Evolutionary conservation across 345 rosid species (phyloP).

Genomic region (Acer negundo): DNA sequence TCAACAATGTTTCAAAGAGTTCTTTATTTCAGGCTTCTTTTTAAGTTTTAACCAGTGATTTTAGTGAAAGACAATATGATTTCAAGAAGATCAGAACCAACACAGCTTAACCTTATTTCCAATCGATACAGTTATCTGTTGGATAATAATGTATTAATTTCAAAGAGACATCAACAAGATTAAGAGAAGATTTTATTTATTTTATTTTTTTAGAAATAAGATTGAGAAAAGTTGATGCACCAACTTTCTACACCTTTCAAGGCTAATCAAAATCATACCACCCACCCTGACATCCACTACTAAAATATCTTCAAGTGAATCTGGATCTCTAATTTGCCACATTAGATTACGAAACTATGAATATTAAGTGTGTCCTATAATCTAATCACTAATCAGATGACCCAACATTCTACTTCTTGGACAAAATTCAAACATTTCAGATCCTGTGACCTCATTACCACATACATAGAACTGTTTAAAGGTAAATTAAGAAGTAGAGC

Average conservation of each 20-base stretch:
- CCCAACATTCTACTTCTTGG: background rate
- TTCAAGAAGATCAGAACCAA: background rate
- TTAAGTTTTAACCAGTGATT: background rate
- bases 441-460: background rate
- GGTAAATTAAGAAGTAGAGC: constrained; percentile 17
- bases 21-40: background rate
- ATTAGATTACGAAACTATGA: constrained; percentile 2
- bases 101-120: background rate
- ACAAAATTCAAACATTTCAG: background rate
- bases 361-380: background rate
- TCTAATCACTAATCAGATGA: background rate
- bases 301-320: background rate
- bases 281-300: background rate
- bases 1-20: background rate
- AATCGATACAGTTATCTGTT: background rate
- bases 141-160: background rate
- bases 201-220: background rate
- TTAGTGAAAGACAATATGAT: background rate
- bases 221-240: background rate
- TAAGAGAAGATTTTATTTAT: background rate
- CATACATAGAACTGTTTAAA: background rate
- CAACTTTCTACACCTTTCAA: background rate
- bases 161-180: background rate
- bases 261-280: background rate
- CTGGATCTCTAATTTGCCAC: background rate